A percentile compares a stretch with the other conserved stretches of the same genome.
Evolutionary conservation across 352 stramenopile genomes (phyloP).

Genomic region (Globisporangium paddicum): DNA sequence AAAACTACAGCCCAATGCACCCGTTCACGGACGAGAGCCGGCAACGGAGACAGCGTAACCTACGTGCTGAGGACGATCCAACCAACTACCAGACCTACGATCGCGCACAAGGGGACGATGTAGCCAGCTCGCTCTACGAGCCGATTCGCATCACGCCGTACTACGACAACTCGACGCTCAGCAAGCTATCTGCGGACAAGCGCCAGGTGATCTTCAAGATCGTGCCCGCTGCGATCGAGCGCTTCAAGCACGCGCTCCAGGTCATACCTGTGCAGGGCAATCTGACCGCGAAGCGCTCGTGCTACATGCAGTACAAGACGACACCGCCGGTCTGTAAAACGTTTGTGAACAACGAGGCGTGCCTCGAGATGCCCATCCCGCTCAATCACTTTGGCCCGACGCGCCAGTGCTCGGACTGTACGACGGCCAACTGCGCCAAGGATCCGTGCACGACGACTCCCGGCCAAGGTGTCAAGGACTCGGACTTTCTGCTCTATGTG

Average conservation of each 20-base stretch:
- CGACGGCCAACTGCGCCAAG: constrained; percentile 27
- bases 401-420: constrained; percentile 37
- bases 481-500: constrained; percentile 75
- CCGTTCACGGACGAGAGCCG: constrained; percentile 11
- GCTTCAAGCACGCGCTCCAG: constrained; percentile 42
- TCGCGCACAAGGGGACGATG: constrained; percentile 21
- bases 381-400: constrained; percentile 52
- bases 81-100: constrained; percentile 35
- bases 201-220: constrained; percentile 41
- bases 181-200: constrained; percentile 26
- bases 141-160: constrained; percentile 64
- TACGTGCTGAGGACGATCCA: constrained; percentile 6
- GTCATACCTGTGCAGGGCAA: constrained; percentile 68
- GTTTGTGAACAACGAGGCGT: constrained; percentile 45
- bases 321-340: constrained; percentile 52
- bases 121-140: constrained; percentile 23
- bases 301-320: constrained; percentile 48
- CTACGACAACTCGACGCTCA: constrained; percentile 53
- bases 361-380: constrained; percentile 74
- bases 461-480: constrained; percentile 30
- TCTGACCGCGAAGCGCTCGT: constrained; percentile 53
- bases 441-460: constrained; percentile 32
- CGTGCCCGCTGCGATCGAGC: constrained; percentile 59
- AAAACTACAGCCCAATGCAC: constrained; percentile 12
- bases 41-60: background rate